A percentile compares a stretch with the other conserved stretches of the same genome.
These are phyloP conservation scores for Neurospora sp. DNA, from an alignment of 495 filamentous ascomycete genomes.

Conservation along the genomic window DNA sequence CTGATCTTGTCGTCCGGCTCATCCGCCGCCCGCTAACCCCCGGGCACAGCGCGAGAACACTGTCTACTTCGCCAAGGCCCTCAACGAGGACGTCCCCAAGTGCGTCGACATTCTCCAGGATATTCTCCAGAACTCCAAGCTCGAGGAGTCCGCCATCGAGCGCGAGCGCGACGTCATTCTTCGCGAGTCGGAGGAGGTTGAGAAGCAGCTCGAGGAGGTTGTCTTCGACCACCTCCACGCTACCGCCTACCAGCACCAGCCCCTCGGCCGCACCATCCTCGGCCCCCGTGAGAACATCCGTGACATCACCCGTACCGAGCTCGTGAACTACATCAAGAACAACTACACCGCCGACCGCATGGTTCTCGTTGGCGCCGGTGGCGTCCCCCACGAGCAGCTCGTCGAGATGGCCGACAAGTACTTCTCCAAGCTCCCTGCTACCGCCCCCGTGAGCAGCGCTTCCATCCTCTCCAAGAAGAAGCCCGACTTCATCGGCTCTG, in stretches of 20 bases:
- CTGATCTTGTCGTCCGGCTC: constrained; percentile 16
- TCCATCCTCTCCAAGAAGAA: constrained; percentile 68
- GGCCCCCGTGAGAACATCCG: constrained; percentile 97
- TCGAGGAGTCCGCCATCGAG: constrained; percentile 86
- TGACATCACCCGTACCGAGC: constrained; percentile 82
- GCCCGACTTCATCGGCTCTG: constrained; percentile 93
- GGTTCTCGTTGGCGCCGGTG: constrained; percentile 94
- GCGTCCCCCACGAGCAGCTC: constrained; percentile 84
- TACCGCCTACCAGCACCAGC: constrained; percentile 91
- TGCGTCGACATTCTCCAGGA: constrained; percentile 97
- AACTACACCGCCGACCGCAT: constrained; percentile 99
- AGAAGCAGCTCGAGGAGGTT: constrained; percentile 98
- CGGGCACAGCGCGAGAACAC: constrained; percentile 81
- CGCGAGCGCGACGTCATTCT: constrained; percentile 97
- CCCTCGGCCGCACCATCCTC: constrained; percentile 93
- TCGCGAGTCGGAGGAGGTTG: constrained; percentile 97
- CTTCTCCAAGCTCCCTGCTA: constrained; percentile 67
- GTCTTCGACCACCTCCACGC: constrained; percentile 99
- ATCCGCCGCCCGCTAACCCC: constrained; percentile 24
- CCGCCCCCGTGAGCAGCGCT: constrained; percentile 57
- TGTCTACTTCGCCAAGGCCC: constrained; percentile 98
- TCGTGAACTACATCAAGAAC: constrained; percentile 91
- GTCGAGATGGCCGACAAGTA: constrained; percentile 95
- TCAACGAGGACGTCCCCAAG: constrained; percentile 93
- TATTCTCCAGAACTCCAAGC: constrained; percentile 98